phyloP scores from a whole-genome alignment of 371 early-diverging fungal genomes.

The Haplosporangium sp. region DNA sequence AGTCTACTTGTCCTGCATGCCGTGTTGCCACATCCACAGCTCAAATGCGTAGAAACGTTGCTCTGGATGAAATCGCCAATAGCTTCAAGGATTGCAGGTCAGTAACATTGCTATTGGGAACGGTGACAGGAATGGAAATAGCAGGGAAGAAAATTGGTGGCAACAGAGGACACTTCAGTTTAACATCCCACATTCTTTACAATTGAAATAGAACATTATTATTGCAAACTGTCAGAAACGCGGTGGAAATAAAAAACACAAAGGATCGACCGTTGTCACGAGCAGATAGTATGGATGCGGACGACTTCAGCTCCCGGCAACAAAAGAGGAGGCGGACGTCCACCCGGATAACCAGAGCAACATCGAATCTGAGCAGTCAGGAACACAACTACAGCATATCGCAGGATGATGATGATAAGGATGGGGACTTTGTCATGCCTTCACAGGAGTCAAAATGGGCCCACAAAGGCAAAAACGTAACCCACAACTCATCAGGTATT shows the following conservation, averaged over 20 bases:
- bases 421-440: constrained; percentile 27
- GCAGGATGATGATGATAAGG: constrained; percentile 20
- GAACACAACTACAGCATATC: constrained; percentile 9
- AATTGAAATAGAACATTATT: constrained; percentile 17
- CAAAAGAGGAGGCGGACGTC: constrained; percentile 44
- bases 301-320: constrained; percentile 10
- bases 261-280: neutral
- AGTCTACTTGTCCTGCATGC: constrained; percentile 69
- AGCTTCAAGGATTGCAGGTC: constrained; percentile 52
- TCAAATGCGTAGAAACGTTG: constrained; percentile 58
- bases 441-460: constrained; percentile 10
- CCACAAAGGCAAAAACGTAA: constrained; percentile 22
- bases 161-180: constrained; percentile 7
- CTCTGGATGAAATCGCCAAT: constrained; percentile 59
- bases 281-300: constrained; percentile 25
- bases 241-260: constrained; percentile 4
- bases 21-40: constrained; percentile 54
- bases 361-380: constrained; percentile 1
- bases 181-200: neutral
- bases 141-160: constrained; percentile 40
- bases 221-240: constrained; percentile 25
- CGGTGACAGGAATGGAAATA: neutral
- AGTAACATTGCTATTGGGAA: no score
- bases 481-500: constrained; percentile 13
- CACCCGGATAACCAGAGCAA: constrained; percentile 13